Base-by-base conservation (phyloP, 1,139 yeast species). In the Yamadazyma diddensiae region DNA sequence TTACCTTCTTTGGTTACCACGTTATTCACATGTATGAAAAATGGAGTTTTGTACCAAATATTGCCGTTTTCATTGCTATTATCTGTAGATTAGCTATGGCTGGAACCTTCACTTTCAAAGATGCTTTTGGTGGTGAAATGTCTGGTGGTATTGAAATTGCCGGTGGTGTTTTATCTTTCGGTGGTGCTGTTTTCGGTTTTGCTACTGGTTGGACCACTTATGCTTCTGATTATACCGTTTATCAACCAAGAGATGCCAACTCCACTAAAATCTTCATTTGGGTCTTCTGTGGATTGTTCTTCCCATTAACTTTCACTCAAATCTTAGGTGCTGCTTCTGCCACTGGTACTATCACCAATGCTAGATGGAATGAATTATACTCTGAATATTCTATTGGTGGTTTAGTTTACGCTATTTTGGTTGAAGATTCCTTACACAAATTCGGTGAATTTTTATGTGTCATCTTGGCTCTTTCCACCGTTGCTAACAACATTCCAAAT, bases 181-280 rank as follows among this genome's bases (percentile, higher is more conserved):
- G 97, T 55, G 82, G 88, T 54, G 66, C 95, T 30, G 62, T 85
- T 43, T 90, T 74, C 50, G 97, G 97, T 43, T 90, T 83, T 52
- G 95, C 96, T 31, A 77, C 95, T 36, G 97, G 97, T 42, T 88
- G 97, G 97, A 78, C 94, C 37, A 82, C 96, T 15, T 86, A 82
- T 52, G 94, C 96, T 28, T 79, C 95, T 26, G 97, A 88, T 63
- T 90, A 88, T 62, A 86, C 95, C 34, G 90, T 83, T 33, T 90
- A 87, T 65, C 88, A 85, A 74, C 74, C 70, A 38, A 68, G 76
- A 52, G 69, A 77, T 52, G 77, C 80, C 41, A 74, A 73, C 56
- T 64, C 76, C 26, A 41, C 46, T 50, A 79, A 68, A 55, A 70
- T 86, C 38, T 87, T 87, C 65, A 57, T 73, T 35, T 70, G 79